Evolutionary conservation across 306 rosid species (phyloP), one percentile per base, ranked within the genome.

Genomic region (Rosa lucieae): DNA sequence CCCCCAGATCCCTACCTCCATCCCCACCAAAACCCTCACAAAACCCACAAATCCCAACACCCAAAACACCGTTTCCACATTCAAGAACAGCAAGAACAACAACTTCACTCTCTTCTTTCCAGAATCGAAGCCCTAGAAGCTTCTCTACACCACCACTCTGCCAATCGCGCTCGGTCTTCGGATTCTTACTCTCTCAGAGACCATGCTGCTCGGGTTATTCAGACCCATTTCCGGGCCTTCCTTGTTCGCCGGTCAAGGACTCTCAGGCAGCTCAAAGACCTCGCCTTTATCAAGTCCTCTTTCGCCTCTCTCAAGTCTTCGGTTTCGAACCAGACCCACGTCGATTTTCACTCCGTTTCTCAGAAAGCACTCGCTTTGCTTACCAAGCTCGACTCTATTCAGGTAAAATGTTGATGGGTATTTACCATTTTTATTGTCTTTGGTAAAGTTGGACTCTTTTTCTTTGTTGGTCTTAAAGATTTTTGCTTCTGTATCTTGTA

Each of bases 71-170:
- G 20, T 44, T n/a, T 26, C 43, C 70, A 43, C 44, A 42, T 53
- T 1, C 82, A 52, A 51, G 59, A 67, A 4, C 79, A 11, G 10
- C 67, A 59, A 3, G 62, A 11, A n/a, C 67, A 59, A 6, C 70
- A 52, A 13, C 66, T 62, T 3, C 53, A 75, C 55, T 14, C 83
- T 74, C 76, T 95, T 66, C 78, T 90, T 46, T 58, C 79, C 56
- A 96, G 97, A 75, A 87, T 95, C 84, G 93, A 95, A 84, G 89
- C 94, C 82, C 97, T 95, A 0, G 99, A 95, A 78, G 87, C 97
- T 78, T 87, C 93, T 43, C 87, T 94, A 76, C 85, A 20, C 77
- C 84, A 42, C 10, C 21, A 81, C 74, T 80, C 88, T 76, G 62
- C 77, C n/a, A 10, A 48, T 26, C 77, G 75, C 29, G 44, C 78